Evolutionary conservation across 1,139 yeast genomes (phyloP).

Genomic region (Fermentozyma sake): DNA sequence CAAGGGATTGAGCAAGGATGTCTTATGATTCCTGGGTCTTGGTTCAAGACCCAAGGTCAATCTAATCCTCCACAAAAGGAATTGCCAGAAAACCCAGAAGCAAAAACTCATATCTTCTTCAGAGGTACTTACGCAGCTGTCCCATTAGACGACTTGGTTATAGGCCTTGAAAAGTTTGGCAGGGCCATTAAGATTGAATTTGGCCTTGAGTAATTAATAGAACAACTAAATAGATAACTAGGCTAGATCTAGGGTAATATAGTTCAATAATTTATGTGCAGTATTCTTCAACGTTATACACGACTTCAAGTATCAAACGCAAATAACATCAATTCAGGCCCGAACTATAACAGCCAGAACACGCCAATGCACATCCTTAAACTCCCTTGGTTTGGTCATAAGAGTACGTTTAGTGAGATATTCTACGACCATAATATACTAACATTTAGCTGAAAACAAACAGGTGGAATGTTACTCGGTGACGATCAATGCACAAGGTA

Average conservation of each 20-base stretch:
- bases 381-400: constrained; percentile 81
- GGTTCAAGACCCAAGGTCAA: constrained; percentile 61
- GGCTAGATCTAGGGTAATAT: too few relatives aligned
- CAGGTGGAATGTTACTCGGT: constrained; percentile 83
- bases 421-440: constrained; percentile 3
- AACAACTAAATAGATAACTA: too few relatives aligned
- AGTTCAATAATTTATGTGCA: too few relatives aligned
- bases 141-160: constrained; percentile 53
- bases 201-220: constrained; percentile 15
- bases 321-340: too few relatives aligned
- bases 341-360: too few relatives aligned
- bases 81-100: constrained; percentile 27
- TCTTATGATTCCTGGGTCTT: constrained; percentile 83
- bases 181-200: constrained; percentile 48
- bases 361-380: constrained; percentile 64
- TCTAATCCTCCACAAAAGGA: constrained; percentile 48
- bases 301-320: too few relatives aligned
- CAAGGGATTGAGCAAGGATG: constrained; percentile 61
- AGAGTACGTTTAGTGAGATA: constrained; percentile 36
- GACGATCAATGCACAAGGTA: constrained; percentile 75
- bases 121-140: constrained; percentile 92
- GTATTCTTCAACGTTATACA: too few relatives aligned
- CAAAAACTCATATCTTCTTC: constrained; percentile 56
- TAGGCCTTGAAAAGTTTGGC: constrained; percentile 65
- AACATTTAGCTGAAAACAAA: constrained; percentile 61